These are phyloP conservation scores for Ciborinia camelliae DNA, from an alignment of 2,329 filamentous ascomycete species.

Conservation along the genomic window DNA sequence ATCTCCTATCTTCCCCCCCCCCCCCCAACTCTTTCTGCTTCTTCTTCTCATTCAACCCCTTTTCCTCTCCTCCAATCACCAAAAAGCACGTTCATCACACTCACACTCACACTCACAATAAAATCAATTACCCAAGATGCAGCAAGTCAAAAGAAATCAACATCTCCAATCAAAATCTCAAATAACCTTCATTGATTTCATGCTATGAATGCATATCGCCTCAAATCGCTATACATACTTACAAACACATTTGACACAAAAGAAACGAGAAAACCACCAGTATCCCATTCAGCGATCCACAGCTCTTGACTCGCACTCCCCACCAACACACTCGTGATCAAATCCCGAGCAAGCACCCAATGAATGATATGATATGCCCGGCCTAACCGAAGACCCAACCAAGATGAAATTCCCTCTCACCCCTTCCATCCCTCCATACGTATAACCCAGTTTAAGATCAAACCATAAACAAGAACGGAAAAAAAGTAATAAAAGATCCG, in stretches of 20 bases:
- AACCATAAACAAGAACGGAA: constrained; percentile 11
- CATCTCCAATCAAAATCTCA: not conserved
- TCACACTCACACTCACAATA: not conserved
- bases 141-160: too few relatives aligned
- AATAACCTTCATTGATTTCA: not conserved
- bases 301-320: not conserved
- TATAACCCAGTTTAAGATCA: not conserved
- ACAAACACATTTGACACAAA: not conserved
- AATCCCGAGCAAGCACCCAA: not conserved
- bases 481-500: not conserved
- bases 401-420: not conserved
- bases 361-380: not conserved
- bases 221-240: not conserved
- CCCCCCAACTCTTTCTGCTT: too few relatives aligned
- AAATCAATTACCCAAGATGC: too few relatives aligned
- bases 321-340: not conserved
- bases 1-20: too few relatives aligned
- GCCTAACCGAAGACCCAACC: not conserved
- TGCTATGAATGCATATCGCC: not conserved
- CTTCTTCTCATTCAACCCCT: too few relatives aligned
- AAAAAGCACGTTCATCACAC: not conserved
- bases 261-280: not conserved
- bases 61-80: too few relatives aligned
- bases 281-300: not conserved
- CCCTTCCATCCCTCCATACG: not conserved